Evolutionary conservation across 345 rosid genomes (phyloP).

Genomic region (Microcos paniculata): DNA sequence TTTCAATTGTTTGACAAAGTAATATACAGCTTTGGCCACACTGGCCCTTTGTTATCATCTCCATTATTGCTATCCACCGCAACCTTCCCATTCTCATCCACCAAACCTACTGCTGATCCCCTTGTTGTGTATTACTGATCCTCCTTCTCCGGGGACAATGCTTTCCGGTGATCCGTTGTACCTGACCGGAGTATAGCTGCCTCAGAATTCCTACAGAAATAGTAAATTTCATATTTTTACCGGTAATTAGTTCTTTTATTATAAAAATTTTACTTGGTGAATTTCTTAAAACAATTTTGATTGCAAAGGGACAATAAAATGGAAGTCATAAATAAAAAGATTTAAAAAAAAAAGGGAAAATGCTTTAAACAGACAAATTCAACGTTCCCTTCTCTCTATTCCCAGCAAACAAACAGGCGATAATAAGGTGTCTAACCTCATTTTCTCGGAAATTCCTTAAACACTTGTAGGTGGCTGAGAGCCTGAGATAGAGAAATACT

Average conservation of each 20-base stretch:
- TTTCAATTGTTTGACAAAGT: conserved; percentile 66
- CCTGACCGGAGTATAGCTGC: conserved; percentile 35
- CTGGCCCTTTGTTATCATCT: conserved; percentile 39
- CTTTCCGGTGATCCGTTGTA: conserved; percentile 24
- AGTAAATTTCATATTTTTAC: neutral
- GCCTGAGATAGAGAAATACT: neutral
- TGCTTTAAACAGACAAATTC: neutral
- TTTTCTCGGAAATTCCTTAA: conserved; percentile 4
- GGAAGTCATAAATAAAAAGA: too few species aligned
- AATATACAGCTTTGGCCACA: conserved; percentile 64
- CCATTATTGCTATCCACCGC: conserved; percentile 38
- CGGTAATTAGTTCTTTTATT: neutral
- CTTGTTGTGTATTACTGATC: conserved; percentile 61
- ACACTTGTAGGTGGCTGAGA: neutral
- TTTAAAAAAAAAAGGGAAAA: too few species aligned
- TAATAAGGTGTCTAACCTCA: too few species aligned
- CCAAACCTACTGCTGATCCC: conserved; percentile 40
- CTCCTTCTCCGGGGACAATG: conserved; percentile 52
- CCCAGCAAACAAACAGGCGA: conserved; percentile 36
- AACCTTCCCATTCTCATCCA: conserved; percentile 50
- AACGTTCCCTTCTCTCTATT: conserved; percentile 2
- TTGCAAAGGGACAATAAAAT: too few species aligned
- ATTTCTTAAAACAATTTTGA: neutral
- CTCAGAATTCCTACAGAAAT: conserved; percentile 54
- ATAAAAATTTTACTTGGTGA: neutral